Evolutionary conservation across 495 filamentous ascomycete genomes (phyloP).

Genomic region (Thozetella sp.): DNA sequence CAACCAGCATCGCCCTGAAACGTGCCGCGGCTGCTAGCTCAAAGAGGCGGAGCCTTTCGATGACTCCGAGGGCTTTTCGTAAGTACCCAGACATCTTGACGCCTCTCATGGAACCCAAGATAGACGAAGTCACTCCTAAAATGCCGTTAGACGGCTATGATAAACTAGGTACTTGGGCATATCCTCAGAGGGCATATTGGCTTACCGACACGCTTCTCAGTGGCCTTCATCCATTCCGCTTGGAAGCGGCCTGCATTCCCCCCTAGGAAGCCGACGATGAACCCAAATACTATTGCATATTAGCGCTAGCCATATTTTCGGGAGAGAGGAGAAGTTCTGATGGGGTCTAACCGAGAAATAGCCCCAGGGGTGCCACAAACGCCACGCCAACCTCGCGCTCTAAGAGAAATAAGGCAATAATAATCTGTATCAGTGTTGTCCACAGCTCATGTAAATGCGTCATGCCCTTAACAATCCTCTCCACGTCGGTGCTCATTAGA

Average conservation of each 20-base stretch:
- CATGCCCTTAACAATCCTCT: conserved; percentile 34
- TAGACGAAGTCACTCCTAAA: conserved; percentile 51
- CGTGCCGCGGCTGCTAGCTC: conserved; percentile 58
- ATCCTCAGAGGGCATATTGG: too few species aligned
- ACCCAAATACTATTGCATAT: conserved; percentile 20
- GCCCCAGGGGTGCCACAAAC: conserved; percentile 52
- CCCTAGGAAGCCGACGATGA: too few species aligned
- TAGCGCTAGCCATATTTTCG: conserved; percentile 7
- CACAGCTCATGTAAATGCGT: conserved; percentile 39
- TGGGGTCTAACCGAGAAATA: conserved; percentile 41
- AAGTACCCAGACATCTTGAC: conserved; percentile 63
- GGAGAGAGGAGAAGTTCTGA: background rate
- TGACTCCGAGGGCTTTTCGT: conserved; percentile 34
- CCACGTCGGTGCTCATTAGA: conserved; percentile 59
- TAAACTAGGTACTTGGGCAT: too few species aligned
- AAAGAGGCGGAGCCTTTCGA: conserved; percentile 56
- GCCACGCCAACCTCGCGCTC: conserved; percentile 54
- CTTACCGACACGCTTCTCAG: conserved; percentile 51
- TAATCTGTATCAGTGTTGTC: conserved; percentile 53
- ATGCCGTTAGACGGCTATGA: too few species aligned
- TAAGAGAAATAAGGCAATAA: conserved; percentile 57
- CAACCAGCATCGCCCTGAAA: conserved; percentile 49
- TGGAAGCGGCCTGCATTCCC: too few species aligned
- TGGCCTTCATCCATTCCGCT: too few species aligned
- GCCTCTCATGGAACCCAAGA: conserved; percentile 61